Evolutionary conservation across 1,284 basidiomycete genomes (phyloP).

Genomic region (Sporisorium exsertum): DNA sequence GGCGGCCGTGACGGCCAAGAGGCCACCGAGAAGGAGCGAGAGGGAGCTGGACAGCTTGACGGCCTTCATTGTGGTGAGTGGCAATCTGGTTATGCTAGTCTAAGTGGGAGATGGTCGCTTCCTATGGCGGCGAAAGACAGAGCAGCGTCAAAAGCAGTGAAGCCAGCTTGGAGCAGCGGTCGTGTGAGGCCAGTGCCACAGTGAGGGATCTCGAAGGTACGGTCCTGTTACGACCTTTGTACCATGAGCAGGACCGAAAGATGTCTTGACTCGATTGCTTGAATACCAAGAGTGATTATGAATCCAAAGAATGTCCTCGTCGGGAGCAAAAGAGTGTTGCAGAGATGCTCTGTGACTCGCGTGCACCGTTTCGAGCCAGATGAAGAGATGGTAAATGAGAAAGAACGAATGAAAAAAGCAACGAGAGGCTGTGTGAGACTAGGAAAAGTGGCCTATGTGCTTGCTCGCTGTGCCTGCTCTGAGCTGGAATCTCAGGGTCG

Average conservation of each 20-base stretch:
- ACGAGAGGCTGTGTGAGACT: not conserved
- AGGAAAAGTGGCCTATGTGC: conserved; percentile 1
- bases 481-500: conserved; percentile 2
- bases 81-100: too few species aligned
- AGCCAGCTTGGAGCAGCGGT: not conserved
- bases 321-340: not conserved
- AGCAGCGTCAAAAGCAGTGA: not conserved
- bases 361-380: not conserved
- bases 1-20: conserved; percentile 26
- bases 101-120: not conserved
- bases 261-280: not conserved
- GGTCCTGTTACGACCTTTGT: not conserved
- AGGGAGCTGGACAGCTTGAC: conserved; percentile 32
- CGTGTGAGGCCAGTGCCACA: not conserved
- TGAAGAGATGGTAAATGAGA: not conserved
- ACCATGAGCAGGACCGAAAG: not conserved
- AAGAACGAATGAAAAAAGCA: not conserved
- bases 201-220: not conserved
- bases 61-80: conserved; percentile 16
- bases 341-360: not conserved
- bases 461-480: not conserved
- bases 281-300: not conserved
- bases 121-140: not conserved
- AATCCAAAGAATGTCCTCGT: not conserved
- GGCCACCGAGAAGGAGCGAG: conserved; percentile 35